Conservation (phyloP, 306 rosid genomes). For the Luffa aegyptiaca region DNA sequence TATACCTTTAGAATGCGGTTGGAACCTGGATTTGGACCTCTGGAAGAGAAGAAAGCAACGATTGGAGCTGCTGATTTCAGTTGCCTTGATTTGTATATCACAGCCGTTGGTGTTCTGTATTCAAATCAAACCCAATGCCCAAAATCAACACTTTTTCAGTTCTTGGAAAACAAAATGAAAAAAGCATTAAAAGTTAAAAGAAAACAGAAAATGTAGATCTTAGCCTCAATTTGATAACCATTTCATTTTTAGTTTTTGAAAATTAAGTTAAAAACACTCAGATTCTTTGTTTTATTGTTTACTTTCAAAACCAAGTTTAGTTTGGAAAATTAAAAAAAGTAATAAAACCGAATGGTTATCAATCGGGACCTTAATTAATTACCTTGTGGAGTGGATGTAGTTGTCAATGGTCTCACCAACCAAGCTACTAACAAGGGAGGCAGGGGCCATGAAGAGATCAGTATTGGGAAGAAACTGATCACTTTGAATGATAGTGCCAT, state of each 20-base stretch:
- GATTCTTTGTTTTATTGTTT: too few species aligned
- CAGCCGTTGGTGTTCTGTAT: constrained; percentile 54
- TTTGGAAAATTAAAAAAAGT: too few species aligned
- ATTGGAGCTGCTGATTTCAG: constrained; percentile 44
- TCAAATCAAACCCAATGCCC: neutral
- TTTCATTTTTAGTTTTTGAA: too few species aligned
- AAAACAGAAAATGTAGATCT: too few species aligned
- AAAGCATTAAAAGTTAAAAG: neutral
- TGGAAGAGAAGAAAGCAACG: constrained; percentile 71
- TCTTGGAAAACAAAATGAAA: neutral
- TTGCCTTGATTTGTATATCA: constrained; percentile 44
- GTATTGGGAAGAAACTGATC: constrained; percentile 39
- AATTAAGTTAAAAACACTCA: too few species aligned
- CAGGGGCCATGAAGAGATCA: constrained; percentile 66
- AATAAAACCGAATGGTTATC: too few species aligned
- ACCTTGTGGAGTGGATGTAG: constrained; percentile 64
- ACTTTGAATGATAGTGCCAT: constrained; percentile 44
- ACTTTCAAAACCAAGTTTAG: too few species aligned
- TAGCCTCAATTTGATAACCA: too few species aligned
- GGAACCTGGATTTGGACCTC: constrained; percentile 72
- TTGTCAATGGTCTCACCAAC: constrained; percentile 25
- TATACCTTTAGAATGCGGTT: constrained; percentile 58
- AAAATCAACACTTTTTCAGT: too few species aligned
- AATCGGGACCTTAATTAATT: neutral
- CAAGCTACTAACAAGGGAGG: constrained; percentile 42